phyloP scores from a whole-genome alignment of 2,329 filamentous ascomycete species.

The Trichoderma sp. region DNA sequence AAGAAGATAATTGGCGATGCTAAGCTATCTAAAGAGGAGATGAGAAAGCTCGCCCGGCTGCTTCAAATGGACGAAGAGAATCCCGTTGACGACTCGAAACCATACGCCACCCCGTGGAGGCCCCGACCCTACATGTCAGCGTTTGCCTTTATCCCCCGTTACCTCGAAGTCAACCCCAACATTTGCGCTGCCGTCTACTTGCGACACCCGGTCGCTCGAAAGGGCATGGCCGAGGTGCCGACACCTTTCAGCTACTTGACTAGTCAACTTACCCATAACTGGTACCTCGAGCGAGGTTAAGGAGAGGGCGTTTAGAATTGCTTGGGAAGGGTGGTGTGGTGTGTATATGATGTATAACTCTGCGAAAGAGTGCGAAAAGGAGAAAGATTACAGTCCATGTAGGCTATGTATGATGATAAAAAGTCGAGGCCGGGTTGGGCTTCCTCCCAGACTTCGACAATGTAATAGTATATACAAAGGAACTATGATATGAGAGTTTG shows the following conservation, averaged over 20 bases:
- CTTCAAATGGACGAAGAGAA: slow-evolving; percentile 71
- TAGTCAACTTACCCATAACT: slow-evolving; percentile 85
- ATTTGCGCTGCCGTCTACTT: slow-evolving; percentile 95
- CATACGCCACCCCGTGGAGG: slow-evolving; percentile 88
- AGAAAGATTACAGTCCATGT: not conserved
- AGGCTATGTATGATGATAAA: slow-evolving; percentile 22
- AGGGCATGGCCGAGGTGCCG: slow-evolving; percentile 78
- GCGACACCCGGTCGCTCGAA: slow-evolving; percentile 86
- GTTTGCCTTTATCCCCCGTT: slow-evolving; percentile 93
- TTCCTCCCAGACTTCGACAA: not conserved
- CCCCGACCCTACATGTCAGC: slow-evolving; percentile 85
- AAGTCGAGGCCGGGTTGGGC: not conserved
- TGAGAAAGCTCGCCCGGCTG: slow-evolving; percentile 54
- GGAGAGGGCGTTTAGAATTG: not conserved
- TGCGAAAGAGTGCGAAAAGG: not conserved
- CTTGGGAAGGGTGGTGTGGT: not conserved
- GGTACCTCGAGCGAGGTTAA: slow-evolving; percentile 85
- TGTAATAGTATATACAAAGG: slow-evolving; percentile 23
- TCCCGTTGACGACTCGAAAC: slow-evolving; percentile 72
- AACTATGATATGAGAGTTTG: not conserved
- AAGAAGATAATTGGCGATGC: slow-evolving; percentile 37
- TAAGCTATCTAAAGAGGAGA: slow-evolving; percentile 50
- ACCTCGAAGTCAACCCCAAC: slow-evolving; percentile 97
- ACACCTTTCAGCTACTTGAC: slow-evolving; percentile 73
- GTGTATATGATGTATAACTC: not conserved